These are phyloP conservation scores for Cardamine occulta DNA, from an alignment of 345 rosid species.

Conservation along the genomic window DNA sequence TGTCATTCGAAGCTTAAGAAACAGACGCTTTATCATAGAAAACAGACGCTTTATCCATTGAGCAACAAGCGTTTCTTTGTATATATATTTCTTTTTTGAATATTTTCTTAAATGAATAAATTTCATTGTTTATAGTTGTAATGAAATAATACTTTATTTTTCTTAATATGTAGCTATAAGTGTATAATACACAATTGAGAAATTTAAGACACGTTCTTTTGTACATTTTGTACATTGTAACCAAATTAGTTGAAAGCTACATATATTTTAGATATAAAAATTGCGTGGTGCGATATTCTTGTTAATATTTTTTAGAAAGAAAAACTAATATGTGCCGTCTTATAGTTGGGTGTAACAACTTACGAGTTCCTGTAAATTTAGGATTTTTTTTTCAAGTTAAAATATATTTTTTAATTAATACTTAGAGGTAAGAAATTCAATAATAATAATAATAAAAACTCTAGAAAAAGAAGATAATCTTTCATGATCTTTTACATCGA, in stretches of 20 bases:
- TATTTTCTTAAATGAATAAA: too few relatives aligned
- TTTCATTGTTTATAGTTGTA: too few relatives aligned
- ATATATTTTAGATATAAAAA: too few relatives aligned
- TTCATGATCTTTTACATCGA: not conserved
- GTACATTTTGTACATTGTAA: not conserved
- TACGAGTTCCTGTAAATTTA: not conserved
- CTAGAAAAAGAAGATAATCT: not conserved
- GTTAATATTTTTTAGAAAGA: too few relatives aligned
- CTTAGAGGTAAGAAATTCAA: not conserved
- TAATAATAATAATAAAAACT: not conserved
- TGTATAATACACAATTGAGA: too few relatives aligned
- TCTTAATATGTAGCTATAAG: too few relatives aligned
- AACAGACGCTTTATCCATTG: too few relatives aligned
- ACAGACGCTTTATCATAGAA: constrained; percentile 99
- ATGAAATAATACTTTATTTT: too few relatives aligned
- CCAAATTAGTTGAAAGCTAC: not conserved
- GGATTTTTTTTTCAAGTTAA: too few relatives aligned
- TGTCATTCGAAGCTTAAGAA: constrained; percentile 61
- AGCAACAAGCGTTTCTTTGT: constrained; percentile 80
- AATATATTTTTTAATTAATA: too few relatives aligned
- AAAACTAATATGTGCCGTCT: too few relatives aligned
- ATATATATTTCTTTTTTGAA: too few relatives aligned
- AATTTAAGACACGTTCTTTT: not conserved
- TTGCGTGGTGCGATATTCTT: not conserved
- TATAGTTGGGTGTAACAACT: not conserved